Evolutionary conservation across 2,329 filamentous ascomycete genomes (phyloP).

Genomic region (Colletotrichum lupini): DNA sequence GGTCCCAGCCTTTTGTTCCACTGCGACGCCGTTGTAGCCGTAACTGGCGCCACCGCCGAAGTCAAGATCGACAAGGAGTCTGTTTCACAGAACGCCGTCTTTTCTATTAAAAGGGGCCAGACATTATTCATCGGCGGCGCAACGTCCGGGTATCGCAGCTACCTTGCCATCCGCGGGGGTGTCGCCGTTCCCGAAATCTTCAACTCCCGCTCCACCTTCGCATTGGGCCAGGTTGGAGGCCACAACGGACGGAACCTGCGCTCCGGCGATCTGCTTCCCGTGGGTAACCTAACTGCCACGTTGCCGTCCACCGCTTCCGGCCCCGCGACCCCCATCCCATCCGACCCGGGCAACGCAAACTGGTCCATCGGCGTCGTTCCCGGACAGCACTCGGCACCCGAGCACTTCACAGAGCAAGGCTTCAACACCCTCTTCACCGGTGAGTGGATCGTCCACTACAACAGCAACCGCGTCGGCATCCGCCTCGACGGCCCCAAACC

Average conservation of each 20-base stretch:
- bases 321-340: constrained; percentile 37
- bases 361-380: constrained; percentile 49
- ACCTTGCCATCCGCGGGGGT: constrained; percentile 48
- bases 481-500: constrained; percentile 50
- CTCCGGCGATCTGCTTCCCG: constrained; percentile 42
- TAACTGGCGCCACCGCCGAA: constrained; percentile 44
- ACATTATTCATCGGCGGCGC: constrained; percentile 40
- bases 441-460: constrained; percentile 52
- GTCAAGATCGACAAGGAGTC: constrained; percentile 41
- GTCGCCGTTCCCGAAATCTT: constrained; percentile 47
- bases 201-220: constrained; percentile 46
- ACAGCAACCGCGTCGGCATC: constrained; percentile 53
- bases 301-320: not conserved
- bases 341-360: constrained; percentile 38
- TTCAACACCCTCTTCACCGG: constrained; percentile 45
- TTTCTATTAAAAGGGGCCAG: constrained; percentile 41
- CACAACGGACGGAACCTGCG: constrained; percentile 47
- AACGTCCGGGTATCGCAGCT: constrained; percentile 46
- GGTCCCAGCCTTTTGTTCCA: constrained; percentile 50
- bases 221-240: constrained; percentile 47
- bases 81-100: constrained; percentile 38
- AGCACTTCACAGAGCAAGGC: constrained; percentile 49
- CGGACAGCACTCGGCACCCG: constrained; percentile 51
- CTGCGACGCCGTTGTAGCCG: constrained; percentile 43
- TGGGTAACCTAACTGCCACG: constrained; percentile 22